A percentile compares a stretch with the other conserved stretches of the same genome.
Conservation (phyloP, 176 grass and related monocot genomes). For the Eragrostis nindensis region DNA sequence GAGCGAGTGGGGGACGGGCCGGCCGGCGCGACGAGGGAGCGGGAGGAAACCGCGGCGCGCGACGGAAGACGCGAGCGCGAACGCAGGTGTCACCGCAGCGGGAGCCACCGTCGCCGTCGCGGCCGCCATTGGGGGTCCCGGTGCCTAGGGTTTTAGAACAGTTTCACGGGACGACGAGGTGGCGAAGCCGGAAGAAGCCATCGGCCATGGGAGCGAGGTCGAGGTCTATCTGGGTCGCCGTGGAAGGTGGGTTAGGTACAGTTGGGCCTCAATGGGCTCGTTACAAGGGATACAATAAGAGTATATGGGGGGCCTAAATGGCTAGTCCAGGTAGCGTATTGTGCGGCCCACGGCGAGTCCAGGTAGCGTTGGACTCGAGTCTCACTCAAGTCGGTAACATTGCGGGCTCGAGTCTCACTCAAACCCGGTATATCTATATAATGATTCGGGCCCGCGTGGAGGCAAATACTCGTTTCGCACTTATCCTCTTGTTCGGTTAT, state of each 20-base stretch:
- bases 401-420: neutral
- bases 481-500: neutral
- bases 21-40: constrained; percentile 34
- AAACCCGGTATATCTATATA: neutral
- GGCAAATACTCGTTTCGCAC: neutral
- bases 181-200: constrained; percentile 21
- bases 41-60: constrained; percentile 29
- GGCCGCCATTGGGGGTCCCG: constrained; percentile 33
- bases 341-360: neutral
- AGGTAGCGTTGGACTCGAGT: neutral
- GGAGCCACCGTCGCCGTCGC: constrained; percentile 33
- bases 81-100: constrained; percentile 15
- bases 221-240: constrained; percentile 51
- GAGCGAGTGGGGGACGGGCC: constrained; percentile 9
- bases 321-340: neutral
- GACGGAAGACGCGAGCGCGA: constrained; percentile 19
- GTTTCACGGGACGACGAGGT: constrained; percentile 34
- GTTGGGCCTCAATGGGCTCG: neutral
- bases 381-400: neutral
- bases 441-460: neutral
- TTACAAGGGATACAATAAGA: too few species aligned
- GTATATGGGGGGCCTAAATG: neutral
- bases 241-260: constrained; percentile 16
- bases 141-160: constrained; percentile 43
- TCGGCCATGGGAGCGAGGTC: constrained; percentile 45